Base-by-base conservation (phyloP, 306 rosid genomes). In the Phaseolus lunatus region DNA sequence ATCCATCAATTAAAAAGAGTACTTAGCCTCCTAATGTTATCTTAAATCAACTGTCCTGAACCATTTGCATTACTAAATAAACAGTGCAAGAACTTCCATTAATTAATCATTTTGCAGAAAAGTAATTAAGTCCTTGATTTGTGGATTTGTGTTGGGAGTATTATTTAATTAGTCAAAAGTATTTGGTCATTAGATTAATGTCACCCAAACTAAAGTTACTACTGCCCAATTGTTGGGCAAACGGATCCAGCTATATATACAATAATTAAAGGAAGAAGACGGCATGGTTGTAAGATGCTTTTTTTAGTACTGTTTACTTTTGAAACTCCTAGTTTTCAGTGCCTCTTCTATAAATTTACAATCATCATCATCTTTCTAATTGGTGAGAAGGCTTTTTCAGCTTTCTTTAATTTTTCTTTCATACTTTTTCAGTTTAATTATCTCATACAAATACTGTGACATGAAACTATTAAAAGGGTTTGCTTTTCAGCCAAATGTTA, bases 341-440 rank as follows among this genome's bases (percentile, higher is more conserved):
- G 77, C 59, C 75, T 67, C 79, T 70, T 49, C 56, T 12, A 24
- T 64, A 49, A 70, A 78, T 48, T 72, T 27, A 80, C 79, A 80
- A 72, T 65, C 62, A 80, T 50, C 29, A 43, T 54, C 50, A 64
- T 50, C 84, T 80, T 80, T 73, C 13, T 43, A 29, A 41, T 49
- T 20, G 52, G 13, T 59, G 64, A 68, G 52, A 78, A 69, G 77
- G 23, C 52, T 23, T 33, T 78, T 70, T 29, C n/a, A 64, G 29
- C 4, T 64, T 35, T 18, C 43, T n/a, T 13, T 27, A 1, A 8
- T 3, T 16, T 9, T 41, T 56, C 1, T 44, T 57, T 67, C 19
- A 3, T 41, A 16, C 9, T 9, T 20, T 72, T 33, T 14, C n/a
- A 31, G 18, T 67, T 67, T 43, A 13, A 14, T 26, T 14, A 58